Base-by-base conservation (phyloP, 306 rosid genomes). In the Dryas drummondii region DNA sequence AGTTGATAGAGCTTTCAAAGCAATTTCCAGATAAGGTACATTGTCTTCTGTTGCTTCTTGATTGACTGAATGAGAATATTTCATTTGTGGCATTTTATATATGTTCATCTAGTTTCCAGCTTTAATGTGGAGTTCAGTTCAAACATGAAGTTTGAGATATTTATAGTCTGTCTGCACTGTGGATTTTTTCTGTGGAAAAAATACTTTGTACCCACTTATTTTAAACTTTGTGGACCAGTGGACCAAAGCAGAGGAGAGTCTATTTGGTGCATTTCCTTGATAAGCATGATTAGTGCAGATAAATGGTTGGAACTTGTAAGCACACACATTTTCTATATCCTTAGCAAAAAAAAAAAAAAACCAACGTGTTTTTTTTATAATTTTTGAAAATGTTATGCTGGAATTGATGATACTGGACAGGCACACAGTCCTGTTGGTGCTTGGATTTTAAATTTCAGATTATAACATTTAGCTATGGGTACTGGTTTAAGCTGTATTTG, bases 1-100 rank as follows among this genome's bases (percentile, higher is more conserved):
- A 86, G 86, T 85, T 94, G 82, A 86, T 94, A 77, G 88, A 90
- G 77, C 98, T 94, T 75, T 62, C 96, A 51, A 92, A 82, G 71
- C 90, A 90, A 76, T 92, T 80, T 85, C 97, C 98, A 45, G 85
- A 89, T 61, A 90, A 94, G 98, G 98, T 94, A 73, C 58, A 77
- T 52, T 54, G 50, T 90, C 76, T 52, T 70, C 54, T 61, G 22
- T 37, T 59, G 55, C 76, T 61, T 58, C 50, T 57, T 78, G 40
- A 58, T 75, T 64, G 68, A 79, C 55, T 7, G 5, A 69, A 49
- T 73, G 19, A 66, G 51, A 7, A 55, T 71, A 70, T 44, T 37
- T 77, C 42, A 55, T 59, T 53, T 52, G 41, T 67, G 60, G 61
- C 62, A 51, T 76, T 70, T 56, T 60, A 19, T 48, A 22, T 3